Evolutionary conservation across 441 rosid species (phyloP), one percentile per base, ranked within the genome.

Genomic region (Flueggea neowawraea): DNA sequence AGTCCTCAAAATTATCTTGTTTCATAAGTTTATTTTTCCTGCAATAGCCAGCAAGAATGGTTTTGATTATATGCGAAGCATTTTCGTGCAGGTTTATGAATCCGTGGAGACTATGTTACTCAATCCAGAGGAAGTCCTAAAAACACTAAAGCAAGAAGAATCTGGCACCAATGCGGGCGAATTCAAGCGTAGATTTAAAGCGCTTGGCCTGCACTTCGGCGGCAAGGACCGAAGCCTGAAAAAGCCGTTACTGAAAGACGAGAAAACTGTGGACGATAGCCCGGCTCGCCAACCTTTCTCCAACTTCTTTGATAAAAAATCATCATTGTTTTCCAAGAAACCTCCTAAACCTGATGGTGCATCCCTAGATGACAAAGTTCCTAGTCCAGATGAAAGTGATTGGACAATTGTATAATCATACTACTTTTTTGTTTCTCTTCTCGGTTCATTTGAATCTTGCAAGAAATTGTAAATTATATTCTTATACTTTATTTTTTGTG

Each of bases 291-390:
- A 84, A 63, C 78, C 86, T 0, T 82, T 86, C 54, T 71, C 87
- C 17, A 82, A 61, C 65, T 76, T 84, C 69, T 89, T 89, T 51
- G 89, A 86, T 64, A 76, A 82, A 60, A 88, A 81, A 69, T 81
- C 95, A 33, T 86, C 87, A 54, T 61, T 86, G 61, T 84, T 88
- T 61, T 63, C 78, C 6, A 88, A 84, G 70, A 79, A 66, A 69
- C 80, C 88, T 63, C 88, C 88, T 4, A 80, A 62, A 74, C 80
- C 79, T 58, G 83, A 81, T 39, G 15, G 64, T 43, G 28, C 66
- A 62, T 16, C 73, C 11, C 56, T 16, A 3, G 59, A 56, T 6
- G 72, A 60, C 13, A 69, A 44, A 58, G 41, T 60, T 11, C 8
- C 60, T 2, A 52, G 58, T 31, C 32, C 56, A 15, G 83, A 67